Percentiles rank a stretch among this genome's conserved stretches.
Evolutionary conservation across 2,329 filamentous ascomycete species (phyloP).

Genomic region (Herpotrichia juniperi): DNA sequence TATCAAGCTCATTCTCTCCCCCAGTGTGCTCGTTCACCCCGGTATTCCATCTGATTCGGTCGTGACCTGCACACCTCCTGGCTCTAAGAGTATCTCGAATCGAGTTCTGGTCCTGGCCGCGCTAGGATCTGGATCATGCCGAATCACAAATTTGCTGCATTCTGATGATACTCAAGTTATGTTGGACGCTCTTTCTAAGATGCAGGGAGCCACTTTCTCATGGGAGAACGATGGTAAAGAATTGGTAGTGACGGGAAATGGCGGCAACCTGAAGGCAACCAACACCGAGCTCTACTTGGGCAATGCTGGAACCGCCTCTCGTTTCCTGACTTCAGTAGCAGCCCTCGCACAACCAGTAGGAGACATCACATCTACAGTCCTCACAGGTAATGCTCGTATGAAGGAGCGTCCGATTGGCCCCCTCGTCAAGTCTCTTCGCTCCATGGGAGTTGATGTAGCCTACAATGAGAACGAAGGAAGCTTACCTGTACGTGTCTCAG

Average conservation of each 20-base stretch:
- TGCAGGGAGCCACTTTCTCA: conserved; percentile 85
- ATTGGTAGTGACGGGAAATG: conserved; percentile 86
- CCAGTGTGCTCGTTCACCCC: conserved; percentile 75
- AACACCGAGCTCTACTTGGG: conserved; percentile 84
- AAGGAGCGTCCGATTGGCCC: conserved; percentile 93
- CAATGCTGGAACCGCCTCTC: conserved; percentile 93
- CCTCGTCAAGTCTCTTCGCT: conserved; percentile 84
- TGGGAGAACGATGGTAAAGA: conserved; percentile 97
- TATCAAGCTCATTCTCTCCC: conserved; percentile 82
- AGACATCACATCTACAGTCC: conserved; percentile 70
- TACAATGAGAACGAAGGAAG: conserved; percentile 86
- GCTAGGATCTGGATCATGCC: conserved; percentile 82
- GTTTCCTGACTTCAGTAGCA: conserved; percentile 91
- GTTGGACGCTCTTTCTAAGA: conserved; percentile 84
- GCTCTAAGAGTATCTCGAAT: conserved; percentile 98
- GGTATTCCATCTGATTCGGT: conserved; percentile 70
- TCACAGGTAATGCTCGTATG: conserved; percentile 96
- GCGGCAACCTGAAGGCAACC: conserved; percentile 81
- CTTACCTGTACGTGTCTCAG: conserved; percentile 81
- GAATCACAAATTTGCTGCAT: conserved; percentile 89
- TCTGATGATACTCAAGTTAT: conserved; percentile 98
- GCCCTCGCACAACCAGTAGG: conserved; percentile 75
- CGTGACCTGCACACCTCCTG: conserved; percentile 83
- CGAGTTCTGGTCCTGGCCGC: conserved; percentile 92
- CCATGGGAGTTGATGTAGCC: conserved; percentile 85